Percentiles rank a stretch among this genome's conserved stretches.
phyloP scores from a whole-genome alignment of 2,329 filamentous ascomycete species.

The Arthrinium puccinioides region DNA sequence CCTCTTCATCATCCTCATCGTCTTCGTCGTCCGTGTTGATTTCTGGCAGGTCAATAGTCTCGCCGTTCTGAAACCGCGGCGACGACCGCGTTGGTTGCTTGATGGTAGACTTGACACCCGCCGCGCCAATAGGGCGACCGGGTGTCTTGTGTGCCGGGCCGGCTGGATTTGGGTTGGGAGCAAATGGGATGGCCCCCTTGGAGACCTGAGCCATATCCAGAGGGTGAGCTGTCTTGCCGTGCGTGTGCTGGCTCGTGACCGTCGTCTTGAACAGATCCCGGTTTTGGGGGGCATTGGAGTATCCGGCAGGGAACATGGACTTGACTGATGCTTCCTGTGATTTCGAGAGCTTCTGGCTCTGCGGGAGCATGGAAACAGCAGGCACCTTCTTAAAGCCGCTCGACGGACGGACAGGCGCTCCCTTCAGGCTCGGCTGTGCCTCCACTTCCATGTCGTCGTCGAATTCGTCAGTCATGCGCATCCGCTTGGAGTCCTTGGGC shows the following conservation, averaged over 20 bases:
- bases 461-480: slow-evolving; percentile 67
- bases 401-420: slow-evolving; percentile 78
- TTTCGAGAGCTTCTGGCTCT: slow-evolving; percentile 23
- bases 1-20: slow-evolving; percentile 59
- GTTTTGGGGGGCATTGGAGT: slow-evolving; percentile 49
- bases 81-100: slow-evolving; percentile 63
- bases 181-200: slow-evolving; percentile 85
- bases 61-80: slow-evolving; percentile 80
- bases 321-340: slow-evolving; percentile 53
- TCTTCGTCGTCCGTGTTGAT: slow-evolving; percentile 94
- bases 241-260: slow-evolving; percentile 59
- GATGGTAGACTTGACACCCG: slow-evolving; percentile 44
- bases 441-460: slow-evolving; percentile 56
- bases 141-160: slow-evolving; percentile 62
- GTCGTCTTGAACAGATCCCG: slow-evolving; percentile 59
- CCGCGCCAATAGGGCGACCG: slow-evolving; percentile 42
- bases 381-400: slow-evolving; percentile 61
- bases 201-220: slow-evolving; percentile 83
- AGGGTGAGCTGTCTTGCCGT: slow-evolving; percentile 58
- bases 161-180: slow-evolving; percentile 55
- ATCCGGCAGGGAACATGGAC: slow-evolving; percentile 53
- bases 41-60: slow-evolving; percentile 86
- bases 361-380: slow-evolving; percentile 3
- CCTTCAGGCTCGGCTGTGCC: slow-evolving; percentile 62
- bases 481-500: slow-evolving; percentile 67